These are phyloP conservation scores for Macadamia integrifolia DNA, from an alignment of 164 flowering plant genomes.

Conservation along the genomic window DNA sequence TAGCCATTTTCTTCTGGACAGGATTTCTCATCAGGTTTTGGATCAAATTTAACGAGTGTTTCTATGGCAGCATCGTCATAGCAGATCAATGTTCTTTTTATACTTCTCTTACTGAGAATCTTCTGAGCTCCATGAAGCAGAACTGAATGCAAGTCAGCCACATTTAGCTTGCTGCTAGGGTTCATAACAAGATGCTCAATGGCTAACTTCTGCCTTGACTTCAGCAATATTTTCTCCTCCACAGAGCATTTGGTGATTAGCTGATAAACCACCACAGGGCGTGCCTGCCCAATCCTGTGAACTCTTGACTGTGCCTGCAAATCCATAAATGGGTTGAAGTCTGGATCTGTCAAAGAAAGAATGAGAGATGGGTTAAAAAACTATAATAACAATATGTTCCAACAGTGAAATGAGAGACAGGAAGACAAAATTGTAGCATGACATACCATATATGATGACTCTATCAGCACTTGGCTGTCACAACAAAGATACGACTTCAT, in stretches of 20 bases:
- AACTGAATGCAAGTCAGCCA: constrained; percentile 6
- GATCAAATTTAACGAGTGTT: constrained; percentile 4
- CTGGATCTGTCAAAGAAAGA: constrained; percentile 7
- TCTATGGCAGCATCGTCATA: constrained; percentile 11
- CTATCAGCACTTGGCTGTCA: constrained; percentile 8
- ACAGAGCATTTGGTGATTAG: neutral
- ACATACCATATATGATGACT: constrained; percentile 13
- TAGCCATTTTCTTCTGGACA: constrained; percentile 5
- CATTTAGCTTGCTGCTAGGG: constrained; percentile 5
- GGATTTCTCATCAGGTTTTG: constrained; percentile 2
- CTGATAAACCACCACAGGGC: constrained; percentile 9
- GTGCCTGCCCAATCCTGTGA: constrained; percentile 10
- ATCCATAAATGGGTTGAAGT: constrained; percentile 11
- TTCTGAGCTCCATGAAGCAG: constrained; percentile 13
- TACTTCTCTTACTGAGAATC: constrained; percentile 7
- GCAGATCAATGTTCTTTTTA: constrained; percentile 1
- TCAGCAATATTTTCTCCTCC: constrained; percentile 9
- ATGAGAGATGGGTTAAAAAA: neutral
- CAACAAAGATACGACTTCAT: neutral
- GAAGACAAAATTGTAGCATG: neutral
- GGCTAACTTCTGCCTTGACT: constrained; percentile 6
- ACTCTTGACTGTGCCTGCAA: constrained; percentile 12
- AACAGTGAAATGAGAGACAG: neutral
- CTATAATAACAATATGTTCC: neutral
- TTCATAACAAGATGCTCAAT: constrained; percentile 12